Percentiles rank a stretch among this genome's conserved stretches.
Conservation (phyloP, 306 rosid genomes). For the Trifolium pratense region DNA sequence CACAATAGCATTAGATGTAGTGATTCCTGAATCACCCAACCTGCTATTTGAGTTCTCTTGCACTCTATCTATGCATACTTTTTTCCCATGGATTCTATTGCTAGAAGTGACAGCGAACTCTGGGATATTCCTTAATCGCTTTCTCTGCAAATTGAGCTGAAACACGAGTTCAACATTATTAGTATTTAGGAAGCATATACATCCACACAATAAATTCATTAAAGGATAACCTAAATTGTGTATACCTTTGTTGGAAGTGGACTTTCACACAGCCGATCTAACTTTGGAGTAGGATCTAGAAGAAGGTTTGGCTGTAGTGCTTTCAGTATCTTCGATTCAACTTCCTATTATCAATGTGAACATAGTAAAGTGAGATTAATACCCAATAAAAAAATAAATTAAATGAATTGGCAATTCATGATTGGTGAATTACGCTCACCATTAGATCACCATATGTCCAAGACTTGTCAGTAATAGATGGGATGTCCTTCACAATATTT, state of each 20-base stretch:
- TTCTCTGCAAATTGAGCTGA: slow-evolving; percentile 81
- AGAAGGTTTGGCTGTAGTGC: slow-evolving; percentile 85
- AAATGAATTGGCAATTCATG: slow-evolving; percentile 29
- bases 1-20: slow-evolving; percentile 59
- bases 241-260: slow-evolving; percentile 73
- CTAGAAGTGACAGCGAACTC: slow-evolving; percentile 73
- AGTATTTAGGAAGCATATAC: slow-evolving; percentile 34
- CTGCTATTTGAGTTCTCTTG: slow-evolving; percentile 64
- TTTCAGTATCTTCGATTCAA: slow-evolving; percentile 83
- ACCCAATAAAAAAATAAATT: slow-evolving; percentile 32
- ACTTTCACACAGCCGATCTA: slow-evolving; percentile 74
- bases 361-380: slow-evolving; percentile 38
- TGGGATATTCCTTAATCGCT: slow-evolving; percentile 74
- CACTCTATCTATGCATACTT: slow-evolving; percentile 81
- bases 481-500: slow-evolving; percentile 95
- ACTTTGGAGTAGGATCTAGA: slow-evolving; percentile 84
- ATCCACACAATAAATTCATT: slow-evolving; percentile 37
- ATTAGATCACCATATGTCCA: slow-evolving; percentile 98
- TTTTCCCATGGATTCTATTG: slow-evolving; percentile 74
- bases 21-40: slow-evolving; percentile 66
- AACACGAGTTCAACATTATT: slow-evolving; percentile 45
- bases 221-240: slow-evolving; percentile 31
- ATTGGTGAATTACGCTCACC: slow-evolving; percentile 61
- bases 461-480: slow-evolving; percentile 77
- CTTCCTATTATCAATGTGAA: slow-evolving; percentile 64